phyloP scores from a whole-genome alignment of 2,329 filamentous ascomycete genomes.

The Paramyrothecium sp. region DNA sequence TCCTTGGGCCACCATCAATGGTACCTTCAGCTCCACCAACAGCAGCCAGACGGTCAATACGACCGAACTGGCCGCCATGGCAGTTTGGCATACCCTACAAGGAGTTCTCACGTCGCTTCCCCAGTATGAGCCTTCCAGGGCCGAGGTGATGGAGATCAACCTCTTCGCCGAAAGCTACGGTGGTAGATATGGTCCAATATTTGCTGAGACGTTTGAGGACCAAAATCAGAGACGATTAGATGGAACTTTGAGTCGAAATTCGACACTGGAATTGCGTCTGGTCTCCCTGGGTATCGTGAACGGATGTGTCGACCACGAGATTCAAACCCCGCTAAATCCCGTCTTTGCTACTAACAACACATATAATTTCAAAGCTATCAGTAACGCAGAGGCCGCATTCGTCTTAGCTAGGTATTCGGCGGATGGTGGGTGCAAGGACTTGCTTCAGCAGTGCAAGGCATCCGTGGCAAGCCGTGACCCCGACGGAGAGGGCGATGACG shows the following conservation, averaged over 20 bases:
- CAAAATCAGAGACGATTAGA: constrained; percentile 59
- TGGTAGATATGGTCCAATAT: constrained; percentile 67
- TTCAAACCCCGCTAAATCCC: constrained; percentile 58
- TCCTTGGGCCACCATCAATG: constrained; percentile 51
- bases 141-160: constrained; percentile 54
- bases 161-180: constrained; percentile 70
- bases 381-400: constrained; percentile 48
- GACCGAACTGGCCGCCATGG: constrained; percentile 53
- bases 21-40: constrained; percentile 62
- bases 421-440: constrained; percentile 49
- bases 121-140: constrained; percentile 50
- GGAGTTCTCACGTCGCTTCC: constrained; percentile 59
- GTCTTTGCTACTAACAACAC: constrained; percentile 62
- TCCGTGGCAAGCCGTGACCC: constrained; percentile 38
- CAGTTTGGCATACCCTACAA: constrained; percentile 66
- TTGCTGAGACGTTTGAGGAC: constrained; percentile 56
- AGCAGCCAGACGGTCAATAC: constrained; percentile 49
- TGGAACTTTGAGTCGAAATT: constrained; percentile 45
- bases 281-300: constrained; percentile 68
- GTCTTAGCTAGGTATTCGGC: constrained; percentile 30
- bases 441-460: constrained; percentile 50
- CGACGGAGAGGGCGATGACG: constrained; percentile 35
- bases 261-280: constrained; percentile 59
- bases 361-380: constrained; percentile 60
- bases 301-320: constrained; percentile 64